Percentiles rank a stretch among this genome's conserved stretches.
Evolutionary conservation across 1,284 basidiomycete genomes (phyloP).

Genomic region (Cystobasidiaceae sp.): DNA sequence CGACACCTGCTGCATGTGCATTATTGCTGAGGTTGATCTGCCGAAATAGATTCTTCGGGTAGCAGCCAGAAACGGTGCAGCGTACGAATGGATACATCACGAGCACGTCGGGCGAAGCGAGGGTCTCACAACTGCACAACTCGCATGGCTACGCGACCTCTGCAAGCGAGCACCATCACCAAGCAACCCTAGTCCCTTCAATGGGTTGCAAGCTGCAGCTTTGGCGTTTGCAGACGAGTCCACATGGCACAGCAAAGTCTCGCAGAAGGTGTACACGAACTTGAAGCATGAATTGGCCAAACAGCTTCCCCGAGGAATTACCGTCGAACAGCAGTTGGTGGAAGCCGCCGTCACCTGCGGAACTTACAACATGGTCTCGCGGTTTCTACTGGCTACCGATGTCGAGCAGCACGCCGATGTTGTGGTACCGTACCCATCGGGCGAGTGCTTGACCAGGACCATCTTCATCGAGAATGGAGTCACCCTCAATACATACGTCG

Average conservation of each 20-base stretch:
- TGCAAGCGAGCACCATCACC: conserved; percentile 36
- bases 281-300: conserved; percentile 43
- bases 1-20: neutral
- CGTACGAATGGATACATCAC: conserved; percentile 50
- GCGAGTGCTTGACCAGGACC: conserved; percentile 33
- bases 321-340: conserved; percentile 45
- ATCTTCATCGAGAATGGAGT: conserved; percentile 37
- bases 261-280: conserved; percentile 40
- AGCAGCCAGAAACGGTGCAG: conserved; percentile 48
- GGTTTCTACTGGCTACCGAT: conserved; percentile 49
- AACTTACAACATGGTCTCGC: conserved; percentile 51
- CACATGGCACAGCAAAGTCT: conserved; percentile 45
- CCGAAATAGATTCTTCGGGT: conserved; percentile 48
- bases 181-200: conserved; percentile 37
- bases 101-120: conserved; percentile 46
- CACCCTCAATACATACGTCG: conserved; percentile 35
- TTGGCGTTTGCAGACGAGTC: conserved; percentile 48
- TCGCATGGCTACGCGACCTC: conserved; percentile 47
- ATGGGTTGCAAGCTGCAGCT: conserved; percentile 44
- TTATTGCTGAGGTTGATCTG: neutral
- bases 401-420: conserved; percentile 47
- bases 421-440: conserved; percentile 44
- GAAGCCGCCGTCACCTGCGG: conserved; percentile 49
- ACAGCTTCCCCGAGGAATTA: conserved; percentile 36
- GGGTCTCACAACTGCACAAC: conserved; percentile 47